These are phyloP conservation scores for Puccinia coronata DNA, from an alignment of 1,284 basidiomycete species.

Conservation along the genomic window DNA sequence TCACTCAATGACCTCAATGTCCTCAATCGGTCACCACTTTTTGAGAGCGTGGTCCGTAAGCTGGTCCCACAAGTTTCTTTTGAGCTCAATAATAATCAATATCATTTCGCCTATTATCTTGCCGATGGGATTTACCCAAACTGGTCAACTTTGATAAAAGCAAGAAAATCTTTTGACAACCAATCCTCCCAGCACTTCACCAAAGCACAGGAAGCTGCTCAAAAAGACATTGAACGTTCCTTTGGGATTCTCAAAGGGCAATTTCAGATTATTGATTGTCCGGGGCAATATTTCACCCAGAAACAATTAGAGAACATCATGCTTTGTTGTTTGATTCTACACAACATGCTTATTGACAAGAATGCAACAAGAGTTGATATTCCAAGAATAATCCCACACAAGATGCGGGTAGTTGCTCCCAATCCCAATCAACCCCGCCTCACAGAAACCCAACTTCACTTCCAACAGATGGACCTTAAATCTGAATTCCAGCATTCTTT, in stretches of 20 bases:
- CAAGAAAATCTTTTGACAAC: not conserved
- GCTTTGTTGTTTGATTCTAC: not conserved
- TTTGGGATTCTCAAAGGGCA: not conserved
- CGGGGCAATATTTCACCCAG: not conserved
- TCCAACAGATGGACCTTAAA: not conserved
- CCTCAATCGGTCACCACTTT: not conserved
- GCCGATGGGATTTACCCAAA: conserved; percentile 3
- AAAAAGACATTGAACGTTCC: not conserved
- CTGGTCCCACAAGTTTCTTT: not conserved
- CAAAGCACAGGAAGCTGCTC: not conserved
- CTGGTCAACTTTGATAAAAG: conserved; percentile 1
- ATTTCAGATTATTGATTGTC: not conserved
- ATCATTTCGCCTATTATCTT: conserved; percentile 11
- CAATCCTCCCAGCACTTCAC: not conserved
- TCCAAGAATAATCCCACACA: not conserved
- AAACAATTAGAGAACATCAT: not conserved
- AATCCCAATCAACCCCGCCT: not conserved
- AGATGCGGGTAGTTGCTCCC: not conserved
- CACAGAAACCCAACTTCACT: not conserved
- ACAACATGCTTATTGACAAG: not conserved
- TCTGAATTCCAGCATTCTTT: not conserved
- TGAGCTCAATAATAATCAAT: not conserved
- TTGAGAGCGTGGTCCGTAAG: not conserved
- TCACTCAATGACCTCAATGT: conserved; percentile 7
- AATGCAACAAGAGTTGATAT: not conserved